A percentile compares a stretch with the other conserved stretches of the same genome.
Evolutionary conservation across 164 flowering plant species (phyloP).

Genomic region (Santalum album): DNA sequence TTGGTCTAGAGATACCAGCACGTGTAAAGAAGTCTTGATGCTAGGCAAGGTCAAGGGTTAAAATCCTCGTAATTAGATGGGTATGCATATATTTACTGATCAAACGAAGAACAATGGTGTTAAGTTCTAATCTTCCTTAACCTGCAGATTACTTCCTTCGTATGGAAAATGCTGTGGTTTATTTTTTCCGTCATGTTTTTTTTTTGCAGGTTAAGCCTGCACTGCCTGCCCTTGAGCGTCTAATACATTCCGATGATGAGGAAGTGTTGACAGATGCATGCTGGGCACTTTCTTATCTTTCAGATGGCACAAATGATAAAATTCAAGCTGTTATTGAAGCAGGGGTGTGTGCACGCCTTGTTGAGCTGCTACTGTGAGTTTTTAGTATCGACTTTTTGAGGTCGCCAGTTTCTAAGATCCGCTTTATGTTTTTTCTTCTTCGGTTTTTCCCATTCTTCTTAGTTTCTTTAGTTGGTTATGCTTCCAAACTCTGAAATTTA

Average conservation of each 20-base stretch:
- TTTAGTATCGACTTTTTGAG: no score
- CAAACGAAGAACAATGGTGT: no score
- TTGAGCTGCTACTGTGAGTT: slow-evolving; percentile 42
- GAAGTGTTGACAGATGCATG: slow-evolving; percentile 50
- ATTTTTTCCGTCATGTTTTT: not conserved
- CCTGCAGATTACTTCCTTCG: no score
- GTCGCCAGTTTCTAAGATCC: no score
- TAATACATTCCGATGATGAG: slow-evolving; percentile 41
- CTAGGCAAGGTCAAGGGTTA: no score
- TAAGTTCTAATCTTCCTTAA: no score
- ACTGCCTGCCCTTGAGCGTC: slow-evolving; percentile 37
- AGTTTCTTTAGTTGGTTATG: not conserved
- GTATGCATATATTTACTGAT: no score
- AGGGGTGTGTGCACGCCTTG: slow-evolving; percentile 32
- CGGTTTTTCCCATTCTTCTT: not conserved
- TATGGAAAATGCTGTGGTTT: slow-evolving; percentile 1
- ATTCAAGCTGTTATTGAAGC: slow-evolving; percentile 55
- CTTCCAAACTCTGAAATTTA: not conserved
- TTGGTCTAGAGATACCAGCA: no score
- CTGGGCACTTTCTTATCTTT: slow-evolving; percentile 52
- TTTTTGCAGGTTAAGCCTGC: slow-evolving; percentile 35
- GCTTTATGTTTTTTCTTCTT: not conserved
- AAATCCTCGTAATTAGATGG: no score
- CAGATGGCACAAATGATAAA: slow-evolving; percentile 55
- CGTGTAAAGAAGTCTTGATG: no score